Evolutionary conservation across 1,139 yeast genomes (phyloP), one percentile per base, ranked within the genome.

Genomic region (Saccharomyces hybrid): DNA sequence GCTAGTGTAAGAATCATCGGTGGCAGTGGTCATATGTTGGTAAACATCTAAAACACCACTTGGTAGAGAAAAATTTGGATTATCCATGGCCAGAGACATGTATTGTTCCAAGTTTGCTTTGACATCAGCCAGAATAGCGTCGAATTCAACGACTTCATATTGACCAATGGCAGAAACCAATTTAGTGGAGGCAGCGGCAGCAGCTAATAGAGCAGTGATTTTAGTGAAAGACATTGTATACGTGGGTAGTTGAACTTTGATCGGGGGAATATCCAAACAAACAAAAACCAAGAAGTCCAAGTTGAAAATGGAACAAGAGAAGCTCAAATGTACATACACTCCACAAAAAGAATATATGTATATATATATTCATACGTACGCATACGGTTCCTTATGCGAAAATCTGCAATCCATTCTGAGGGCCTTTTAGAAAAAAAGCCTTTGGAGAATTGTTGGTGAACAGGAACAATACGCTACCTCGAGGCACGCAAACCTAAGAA

Each of bases 191-290:
- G 54, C 49, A 32, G 61, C 61, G 50, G 55, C 57, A 32, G 57
- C 54, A 49, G 60, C 59, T 46, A 60, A 25, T 42, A 61, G 50
- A 47, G 56, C 52, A 34, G 59, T 42, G 27, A 58, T 48, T 41
- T 57, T 58, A 30, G 53, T 49, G 47, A 49, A 34, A 30, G 56
- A 52, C 59, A 57, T 56, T 50, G 9, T 51, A 23, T 51, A 20
- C 20, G 20, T 20, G 20, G 20, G 20, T 20, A 20, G 20, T 20
- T 20, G 20, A 20, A 20, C 20, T 20, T 20, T 20, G 20, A 20
- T 20, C 20, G 20, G 20, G 20, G 20, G 20, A 20, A 20, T 20
- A 20, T 20, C 20, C 20, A 20, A 20, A 20, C 20, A 20, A 20
- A 20, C 20, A 20, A 20, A 20, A 20, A 23, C 25, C 9, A 34